A percentile compares a stretch with the other conserved stretches of the same genome.
Conservation (phyloP, 306 rosid genomes). For the Castanea crenata region DNA sequence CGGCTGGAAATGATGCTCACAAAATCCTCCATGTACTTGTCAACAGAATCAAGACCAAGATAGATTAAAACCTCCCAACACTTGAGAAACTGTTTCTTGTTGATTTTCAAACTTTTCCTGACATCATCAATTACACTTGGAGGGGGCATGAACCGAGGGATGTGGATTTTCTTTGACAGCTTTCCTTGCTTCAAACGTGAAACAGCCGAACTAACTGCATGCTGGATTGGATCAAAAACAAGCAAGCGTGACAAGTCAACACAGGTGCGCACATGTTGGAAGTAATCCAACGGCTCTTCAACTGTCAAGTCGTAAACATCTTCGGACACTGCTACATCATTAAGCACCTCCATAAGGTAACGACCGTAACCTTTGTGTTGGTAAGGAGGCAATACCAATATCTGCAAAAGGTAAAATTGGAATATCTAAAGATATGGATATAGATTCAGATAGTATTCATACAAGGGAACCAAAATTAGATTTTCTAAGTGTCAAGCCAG, state of each 20-base stretch:
- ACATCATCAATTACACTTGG: slow-evolving; percentile 53
- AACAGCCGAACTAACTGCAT: slow-evolving; percentile 49
- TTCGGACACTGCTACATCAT: slow-evolving; percentile 66
- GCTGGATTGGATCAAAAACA: slow-evolving; percentile 50
- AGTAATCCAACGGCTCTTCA: slow-evolving; percentile 87
- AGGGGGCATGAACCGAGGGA: slow-evolving; percentile 62
- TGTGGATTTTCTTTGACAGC: slow-evolving; percentile 62
- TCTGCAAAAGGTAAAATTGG: slow-evolving; percentile 44
- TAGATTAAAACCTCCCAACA: slow-evolving; percentile 93
- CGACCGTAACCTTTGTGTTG: slow-evolving; percentile 90
- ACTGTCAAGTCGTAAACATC: slow-evolving; percentile 74
- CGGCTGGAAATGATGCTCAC: slow-evolving; percentile 54
- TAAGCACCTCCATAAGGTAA: slow-evolving; percentile 67
- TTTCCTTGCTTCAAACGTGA: slow-evolving; percentile 59
- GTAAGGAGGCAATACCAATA: slow-evolving; percentile 77
- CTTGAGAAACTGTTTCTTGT: slow-evolving; percentile 76
- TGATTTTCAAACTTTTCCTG: slow-evolving; percentile 65
- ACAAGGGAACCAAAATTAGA: not conserved
- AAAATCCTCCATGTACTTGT: slow-evolving; percentile 68
- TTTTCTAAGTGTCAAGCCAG: not conserved
- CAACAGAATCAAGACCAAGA: slow-evolving; percentile 59
- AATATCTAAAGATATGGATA: not conserved
- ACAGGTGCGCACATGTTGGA: slow-evolving; percentile 79
- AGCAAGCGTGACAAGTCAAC: slow-evolving; percentile 65
- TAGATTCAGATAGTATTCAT: not conserved